phyloP scores from a whole-genome alignment of 176 grass and related monocot genomes.

The Phyllostachys edulis region DNA sequence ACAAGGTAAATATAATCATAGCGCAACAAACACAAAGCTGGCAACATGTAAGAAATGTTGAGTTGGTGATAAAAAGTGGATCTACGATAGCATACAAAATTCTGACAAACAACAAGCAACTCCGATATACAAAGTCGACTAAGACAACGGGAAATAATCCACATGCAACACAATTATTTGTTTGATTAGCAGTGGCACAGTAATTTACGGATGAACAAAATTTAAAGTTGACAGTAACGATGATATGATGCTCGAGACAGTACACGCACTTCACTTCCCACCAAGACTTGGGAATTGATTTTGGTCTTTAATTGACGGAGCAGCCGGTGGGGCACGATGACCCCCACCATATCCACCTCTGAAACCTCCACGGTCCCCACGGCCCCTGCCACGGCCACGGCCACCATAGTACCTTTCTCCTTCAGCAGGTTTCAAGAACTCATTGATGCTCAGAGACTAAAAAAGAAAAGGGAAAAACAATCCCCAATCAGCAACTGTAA shows the following conservation, averaged over 20 bases:
- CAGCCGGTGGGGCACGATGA: constrained; percentile 14
- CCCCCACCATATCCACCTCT: constrained; percentile 45
- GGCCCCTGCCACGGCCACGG: constrained; percentile 64
- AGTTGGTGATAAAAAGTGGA: background rate
- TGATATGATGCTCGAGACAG: background rate
- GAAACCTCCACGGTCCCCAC: constrained; percentile 58
- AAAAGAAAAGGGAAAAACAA: background rate
- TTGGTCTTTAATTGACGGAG: constrained; percentile 71
- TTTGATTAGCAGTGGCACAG: background rate
- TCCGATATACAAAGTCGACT: constrained; percentile 48
- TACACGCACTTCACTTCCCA: constrained; percentile 50
- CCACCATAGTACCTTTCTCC: constrained; percentile 66
- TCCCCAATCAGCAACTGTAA: background rate
- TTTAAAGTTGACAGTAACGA: background rate
- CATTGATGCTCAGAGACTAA: constrained; percentile 74
- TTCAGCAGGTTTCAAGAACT: constrained; percentile 86
- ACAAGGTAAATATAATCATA: background rate
- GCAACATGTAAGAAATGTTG: background rate
- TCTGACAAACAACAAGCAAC: constrained; percentile 25
- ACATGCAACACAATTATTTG: constrained; percentile 36
- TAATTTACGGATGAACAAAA: constrained; percentile 21
- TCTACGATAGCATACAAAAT: constrained; percentile 25
- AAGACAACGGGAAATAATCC: background rate
- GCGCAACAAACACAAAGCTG: background rate
- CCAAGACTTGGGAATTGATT: constrained; percentile 75